Conservation (phyloP, 2,329 filamentous ascomycete species). For the Xylariaceae sp. region DNA sequence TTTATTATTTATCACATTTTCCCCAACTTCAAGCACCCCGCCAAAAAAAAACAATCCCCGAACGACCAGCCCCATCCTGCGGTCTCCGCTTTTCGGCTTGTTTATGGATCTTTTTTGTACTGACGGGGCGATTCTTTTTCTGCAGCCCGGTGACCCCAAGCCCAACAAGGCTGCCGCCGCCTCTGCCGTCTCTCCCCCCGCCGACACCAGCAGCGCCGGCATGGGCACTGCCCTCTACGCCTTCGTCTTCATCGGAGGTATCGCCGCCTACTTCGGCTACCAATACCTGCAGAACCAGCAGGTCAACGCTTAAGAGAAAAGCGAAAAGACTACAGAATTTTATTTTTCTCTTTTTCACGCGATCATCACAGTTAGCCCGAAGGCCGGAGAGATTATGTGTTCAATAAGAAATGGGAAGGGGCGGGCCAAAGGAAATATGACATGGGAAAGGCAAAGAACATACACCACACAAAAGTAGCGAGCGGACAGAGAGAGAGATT, state of each 20-base stretch:
- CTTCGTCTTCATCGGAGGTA: constrained; percentile 70
- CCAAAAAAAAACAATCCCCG: neutral
- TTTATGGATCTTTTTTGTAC: neutral
- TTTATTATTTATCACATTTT: neutral
- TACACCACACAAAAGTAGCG: no score
- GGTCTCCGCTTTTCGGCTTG: neutral
- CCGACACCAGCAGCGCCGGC: constrained; percentile 47
- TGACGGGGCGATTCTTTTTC: constrained; percentile 1
- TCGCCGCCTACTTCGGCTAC: constrained; percentile 74
- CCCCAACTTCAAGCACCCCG: constrained; percentile 14
- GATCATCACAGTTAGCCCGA: no score
- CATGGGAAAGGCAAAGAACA: no score
- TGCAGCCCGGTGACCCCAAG: constrained; percentile 69
- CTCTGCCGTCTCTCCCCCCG: constrained; percentile 44
- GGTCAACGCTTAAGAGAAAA: constrained; percentile 23
- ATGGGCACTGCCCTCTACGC: constrained; percentile 78
- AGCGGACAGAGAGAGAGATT: no score
- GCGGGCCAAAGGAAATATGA: no score
- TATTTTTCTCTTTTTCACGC: neutral
- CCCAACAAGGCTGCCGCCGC: constrained; percentile 52
- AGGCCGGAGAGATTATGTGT: neutral
- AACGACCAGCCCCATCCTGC: neutral
- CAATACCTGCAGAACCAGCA: constrained; percentile 69
- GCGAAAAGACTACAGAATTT: neutral
- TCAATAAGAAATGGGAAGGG: constrained; percentile 7